Evolutionary conservation across 1,284 basidiomycete genomes (phyloP), one percentile per base, ranked within the genome.

Genomic region (Pseudozyma thailandica): DNA sequence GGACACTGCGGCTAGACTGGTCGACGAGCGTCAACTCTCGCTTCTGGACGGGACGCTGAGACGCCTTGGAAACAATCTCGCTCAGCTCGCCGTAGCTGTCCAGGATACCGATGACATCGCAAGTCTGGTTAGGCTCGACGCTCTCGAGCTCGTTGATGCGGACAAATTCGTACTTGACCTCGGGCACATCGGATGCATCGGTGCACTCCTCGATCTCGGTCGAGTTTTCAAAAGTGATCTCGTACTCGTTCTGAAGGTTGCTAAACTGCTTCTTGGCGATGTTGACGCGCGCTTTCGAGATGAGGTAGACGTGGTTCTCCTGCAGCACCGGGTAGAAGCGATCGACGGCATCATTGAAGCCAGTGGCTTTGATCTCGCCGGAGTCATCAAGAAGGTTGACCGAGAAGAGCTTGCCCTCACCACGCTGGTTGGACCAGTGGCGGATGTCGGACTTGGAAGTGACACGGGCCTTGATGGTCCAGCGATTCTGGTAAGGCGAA

Each of bases 211-310:
- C 77, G 54, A 82, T 77, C 56, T 81, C 78, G 49, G 79, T 77
- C 60, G 71, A 63, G 59, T 88, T 89, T 72, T 94, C 93, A n/a
- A 99, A 87, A 46, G 86, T 87, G 65, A 99, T 89, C 83, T 98
- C 95, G 80, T 98, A 98, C 81, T 98, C 94, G 82, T 96, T 97
- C 72, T 88, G 86, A 46, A 96, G 84, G 80, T 91, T 93, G 50
- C 89, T 92, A 84, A 96, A 99, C 85, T 97, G 95, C 85, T 95
- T 98, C 86, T 98, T 98, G 43, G 95, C 94, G 28, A 98, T 89
- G 81, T 92, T 92, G 80, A 98, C 91, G 53, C 92, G 88, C 8
- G 92, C 95, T 78, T 91, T 92, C 1, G 92, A 92, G 64, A 98
- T 87, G 81, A 88, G 93, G 84, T 94, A 98, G 15, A 95, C 94